Conservation (phyloP, 2,329 filamentous ascomycete species). For the Colletotrichum higginsianum region DNA sequence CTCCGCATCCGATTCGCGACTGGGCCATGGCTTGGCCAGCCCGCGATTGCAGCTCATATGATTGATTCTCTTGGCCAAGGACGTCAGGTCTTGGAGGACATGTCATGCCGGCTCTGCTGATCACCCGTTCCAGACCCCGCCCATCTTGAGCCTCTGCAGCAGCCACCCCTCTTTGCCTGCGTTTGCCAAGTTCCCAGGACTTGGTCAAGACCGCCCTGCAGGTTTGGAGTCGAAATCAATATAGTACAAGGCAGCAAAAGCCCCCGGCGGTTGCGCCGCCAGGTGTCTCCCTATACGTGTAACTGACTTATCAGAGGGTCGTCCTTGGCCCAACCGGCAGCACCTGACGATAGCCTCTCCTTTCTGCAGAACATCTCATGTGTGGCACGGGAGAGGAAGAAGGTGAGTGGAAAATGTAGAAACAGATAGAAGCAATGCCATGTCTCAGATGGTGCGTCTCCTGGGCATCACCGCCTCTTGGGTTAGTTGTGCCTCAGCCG, state of each 20-base stretch:
- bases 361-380: constrained; percentile 15
- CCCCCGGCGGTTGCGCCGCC: not conserved
- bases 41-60: not conserved
- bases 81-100: not conserved
- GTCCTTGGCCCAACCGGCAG: constrained; percentile 2
- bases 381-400: not conserved
- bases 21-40: too few relatives aligned
- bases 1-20: not conserved
- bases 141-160: not conserved
- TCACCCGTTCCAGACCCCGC: not conserved
- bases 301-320: not conserved
- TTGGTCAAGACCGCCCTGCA: not conserved
- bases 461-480: constrained; percentile 13
- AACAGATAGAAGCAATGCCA: constrained; percentile 8
- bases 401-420: not conserved
- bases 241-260: not conserved
- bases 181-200: not conserved
- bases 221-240: not conserved
- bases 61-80: not conserved
- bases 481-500: not conserved
- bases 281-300: not conserved
- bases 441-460: constrained; percentile 10
- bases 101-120: not conserved
- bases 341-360: not conserved
- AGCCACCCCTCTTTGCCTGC: not conserved